phyloP scores from a whole-genome alignment of 495 filamentous ascomycete species.

The Trichoderma asperelloides region DNA sequence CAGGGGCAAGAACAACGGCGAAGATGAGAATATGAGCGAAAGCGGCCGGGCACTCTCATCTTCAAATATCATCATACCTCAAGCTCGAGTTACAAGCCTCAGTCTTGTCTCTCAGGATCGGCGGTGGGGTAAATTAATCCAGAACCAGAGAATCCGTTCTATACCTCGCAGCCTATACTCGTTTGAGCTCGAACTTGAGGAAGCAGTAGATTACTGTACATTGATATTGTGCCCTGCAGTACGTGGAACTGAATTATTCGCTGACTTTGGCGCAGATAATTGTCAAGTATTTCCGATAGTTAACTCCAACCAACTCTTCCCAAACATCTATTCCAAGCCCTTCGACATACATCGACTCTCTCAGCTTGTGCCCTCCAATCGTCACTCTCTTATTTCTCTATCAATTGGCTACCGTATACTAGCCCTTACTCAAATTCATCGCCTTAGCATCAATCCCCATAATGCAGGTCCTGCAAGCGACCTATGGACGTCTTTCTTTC shows the following conservation, averaged over 20 bases:
- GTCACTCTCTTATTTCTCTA: constrained; percentile 21
- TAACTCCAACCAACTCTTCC: constrained; percentile 14
- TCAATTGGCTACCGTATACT: constrained; percentile 22
- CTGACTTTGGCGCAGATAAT: constrained; percentile 20
- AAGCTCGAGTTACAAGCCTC: not conserved
- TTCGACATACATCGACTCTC: constrained; percentile 13
- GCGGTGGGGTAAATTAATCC: not conserved
- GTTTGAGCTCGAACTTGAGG: not conserved
- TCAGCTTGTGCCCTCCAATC: constrained; percentile 19
- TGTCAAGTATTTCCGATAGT: constrained; percentile 22
- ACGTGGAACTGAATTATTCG: not conserved
- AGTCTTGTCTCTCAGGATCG: not conserved
- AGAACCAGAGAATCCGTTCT: not conserved
- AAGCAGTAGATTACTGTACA: constrained; percentile 15
- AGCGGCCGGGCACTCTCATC: too few species aligned
- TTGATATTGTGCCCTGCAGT: not conserved
- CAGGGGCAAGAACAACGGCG: too few species aligned
- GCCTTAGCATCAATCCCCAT: not conserved
- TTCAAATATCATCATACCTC: too few species aligned
- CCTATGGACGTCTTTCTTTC: constrained; percentile 19
- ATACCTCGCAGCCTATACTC: not conserved
- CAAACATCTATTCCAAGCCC: constrained; percentile 12
- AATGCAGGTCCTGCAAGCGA: not conserved
- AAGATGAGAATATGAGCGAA: too few species aligned
- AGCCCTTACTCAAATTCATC: constrained; percentile 7